Evolutionary conservation across 768 basidiomycete species (phyloP), one percentile per base, ranked within the genome.

Genomic region (Rhodotorula taiwanensis): DNA sequence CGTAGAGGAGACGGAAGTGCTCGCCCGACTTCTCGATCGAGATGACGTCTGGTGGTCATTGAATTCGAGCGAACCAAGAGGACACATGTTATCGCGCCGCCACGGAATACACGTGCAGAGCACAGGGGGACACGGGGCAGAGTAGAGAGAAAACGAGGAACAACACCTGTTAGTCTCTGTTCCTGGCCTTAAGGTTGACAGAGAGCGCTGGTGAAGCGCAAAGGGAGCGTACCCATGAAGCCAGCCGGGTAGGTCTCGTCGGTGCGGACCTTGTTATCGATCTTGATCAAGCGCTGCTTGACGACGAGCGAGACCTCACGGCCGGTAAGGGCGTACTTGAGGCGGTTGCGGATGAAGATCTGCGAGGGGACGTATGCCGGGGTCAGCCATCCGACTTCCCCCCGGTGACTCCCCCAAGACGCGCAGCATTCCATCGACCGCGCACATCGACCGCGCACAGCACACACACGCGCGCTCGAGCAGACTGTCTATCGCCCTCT

Each of bases 1-100:
- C 95, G 83, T 98, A 98, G 47, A 99, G 82, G 64, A 98, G 84
- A 78, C 95, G 94, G 87, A 98, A 99, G 82, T 98, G 87, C 79
- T 99, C 95, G 79, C 87, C 89, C 30, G 94, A 97, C 78, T 95
- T 94, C 79, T 99, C 94, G 68, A 99, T 88, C 64, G 89, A 84
- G 77, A 99, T 83, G 70, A 97, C 94, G 78, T 99, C 94, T 94
- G 34, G 5, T 25, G 3, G 43, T 20, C 43, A 44, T 18, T 21
- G 23, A 59, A 42, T n/a, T n/a, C n/a, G n/a, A n/a, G n/a, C n/a
- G n/a, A n/a, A n/a, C n/a, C n/a, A n/a, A n/a, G n/a, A n/a, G n/a
- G n/a, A n/a, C n/a, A n/a, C n/a, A n/a, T n/a, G n/a, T n/a, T n/a
- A n/a, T n/a, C n/a, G n/a, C 25, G 2, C 34, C 15, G 41, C 7